Conservation (phyloP, 805 yeast genomes). For the Barnettozyma siamensis region DNA sequence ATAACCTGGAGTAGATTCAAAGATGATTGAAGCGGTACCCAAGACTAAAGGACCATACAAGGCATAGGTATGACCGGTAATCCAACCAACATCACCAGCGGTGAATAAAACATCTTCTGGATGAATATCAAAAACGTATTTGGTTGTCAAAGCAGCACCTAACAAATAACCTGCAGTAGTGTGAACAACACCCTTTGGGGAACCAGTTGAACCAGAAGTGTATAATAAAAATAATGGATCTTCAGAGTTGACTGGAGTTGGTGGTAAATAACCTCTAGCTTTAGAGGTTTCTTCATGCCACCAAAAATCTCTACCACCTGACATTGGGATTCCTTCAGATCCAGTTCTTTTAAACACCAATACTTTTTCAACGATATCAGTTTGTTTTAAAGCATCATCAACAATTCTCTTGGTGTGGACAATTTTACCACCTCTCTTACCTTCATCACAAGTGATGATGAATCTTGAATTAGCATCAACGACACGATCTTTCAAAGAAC, state of each 20-base stretch:
- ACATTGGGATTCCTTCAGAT: slow-evolving; percentile 62
- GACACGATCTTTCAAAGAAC: slow-evolving; percentile 87
- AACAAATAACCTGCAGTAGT: slow-evolving; percentile 90
- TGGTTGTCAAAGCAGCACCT: slow-evolving; percentile 88
- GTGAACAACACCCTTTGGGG: slow-evolving; percentile 97
- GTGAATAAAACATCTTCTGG: slow-evolving; percentile 85
- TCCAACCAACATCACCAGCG: slow-evolving; percentile 99
- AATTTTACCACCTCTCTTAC: slow-evolving; percentile 91
- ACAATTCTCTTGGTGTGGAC: slow-evolving; percentile 91
- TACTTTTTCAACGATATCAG: slow-evolving; percentile 70
- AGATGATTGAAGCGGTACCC: slow-evolving; percentile 89
- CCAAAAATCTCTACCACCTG: slow-evolving; percentile 81
- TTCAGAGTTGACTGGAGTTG: slow-evolving; percentile 81
- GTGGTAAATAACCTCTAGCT: slow-evolving; percentile 81
- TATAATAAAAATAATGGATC: slow-evolving; percentile 94
- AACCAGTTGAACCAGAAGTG: slow-evolving; percentile 97
- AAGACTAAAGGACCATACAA: slow-evolving; percentile 86
- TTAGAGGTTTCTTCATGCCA: slow-evolving; percentile 89
- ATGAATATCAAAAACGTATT: slow-evolving; percentile 90
- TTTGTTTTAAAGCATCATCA: slow-evolving; percentile 82
- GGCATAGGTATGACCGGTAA: slow-evolving; percentile 96
- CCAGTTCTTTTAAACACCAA: slow-evolving; percentile 89
- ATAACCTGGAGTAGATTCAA: slow-evolving; percentile 97
- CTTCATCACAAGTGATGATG: slow-evolving; percentile 92
- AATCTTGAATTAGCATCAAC: slow-evolving; percentile 80